Evolutionary conservation across 208 protist species (phyloP).

Genomic region (Naegleria lovaniensis): DNA sequence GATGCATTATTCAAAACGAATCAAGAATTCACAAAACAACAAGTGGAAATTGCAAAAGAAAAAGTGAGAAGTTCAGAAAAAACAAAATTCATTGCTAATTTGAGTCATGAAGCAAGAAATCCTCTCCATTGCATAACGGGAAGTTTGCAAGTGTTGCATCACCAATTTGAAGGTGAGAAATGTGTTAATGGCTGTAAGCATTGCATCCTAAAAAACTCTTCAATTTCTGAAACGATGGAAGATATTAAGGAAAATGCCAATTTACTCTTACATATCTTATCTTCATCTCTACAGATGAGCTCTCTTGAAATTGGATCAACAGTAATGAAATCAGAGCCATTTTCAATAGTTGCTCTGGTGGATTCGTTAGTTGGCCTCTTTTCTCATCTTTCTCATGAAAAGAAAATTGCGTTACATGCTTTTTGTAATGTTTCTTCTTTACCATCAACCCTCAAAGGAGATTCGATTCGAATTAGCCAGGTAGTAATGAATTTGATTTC

Average conservation of each 20-base stretch:
- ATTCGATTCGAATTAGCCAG: neutral
- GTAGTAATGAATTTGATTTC: neutral
- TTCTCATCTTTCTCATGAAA: neutral
- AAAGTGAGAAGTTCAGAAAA: neutral
- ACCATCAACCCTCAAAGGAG: neutral
- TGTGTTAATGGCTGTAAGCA: neutral
- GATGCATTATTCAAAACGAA: neutral
- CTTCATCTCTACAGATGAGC: neutral
- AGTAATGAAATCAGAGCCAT: neutral
- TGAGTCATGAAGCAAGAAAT: neutral
- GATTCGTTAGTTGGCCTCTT: neutral
- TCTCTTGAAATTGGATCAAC: neutral
- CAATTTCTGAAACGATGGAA: neutral
- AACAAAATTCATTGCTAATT: neutral
- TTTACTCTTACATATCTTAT: neutral
- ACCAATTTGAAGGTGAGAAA: neutral
- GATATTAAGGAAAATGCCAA: neutral
- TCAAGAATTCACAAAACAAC: neutral
- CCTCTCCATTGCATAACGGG: neutral
- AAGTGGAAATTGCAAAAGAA: neutral
- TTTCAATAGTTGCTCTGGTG: neutral
- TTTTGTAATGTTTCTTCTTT: neutral
- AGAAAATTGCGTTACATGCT: neutral
- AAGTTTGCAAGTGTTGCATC: neutral
- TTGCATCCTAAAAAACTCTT: neutral